Conservation (phyloP, 345 rosid species). For the Brassica incana region DNA sequence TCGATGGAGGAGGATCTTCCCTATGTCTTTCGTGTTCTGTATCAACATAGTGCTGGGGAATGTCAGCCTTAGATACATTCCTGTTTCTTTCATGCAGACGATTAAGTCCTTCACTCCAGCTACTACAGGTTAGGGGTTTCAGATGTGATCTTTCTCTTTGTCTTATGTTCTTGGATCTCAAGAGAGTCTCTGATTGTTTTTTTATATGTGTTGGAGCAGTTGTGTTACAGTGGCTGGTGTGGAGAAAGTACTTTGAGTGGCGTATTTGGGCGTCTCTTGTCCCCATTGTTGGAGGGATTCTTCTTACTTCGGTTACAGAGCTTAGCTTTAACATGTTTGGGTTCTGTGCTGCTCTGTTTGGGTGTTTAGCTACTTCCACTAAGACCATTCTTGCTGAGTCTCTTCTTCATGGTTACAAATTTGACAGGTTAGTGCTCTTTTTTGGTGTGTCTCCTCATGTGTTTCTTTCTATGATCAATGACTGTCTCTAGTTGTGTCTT, state of each 20-base stretch:
- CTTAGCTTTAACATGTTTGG: constrained; percentile 97
- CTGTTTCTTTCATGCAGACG: constrained; percentile 99
- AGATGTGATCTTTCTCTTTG: not conserved
- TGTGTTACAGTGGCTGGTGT: constrained; percentile 67
- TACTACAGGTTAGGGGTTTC: constrained; percentile 71
- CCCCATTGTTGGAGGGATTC: constrained; percentile 97
- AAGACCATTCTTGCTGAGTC: constrained; percentile 98
- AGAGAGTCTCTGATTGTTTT: not conserved
- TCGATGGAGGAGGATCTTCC: constrained; percentile 95
- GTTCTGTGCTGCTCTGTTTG: constrained; percentile 95
- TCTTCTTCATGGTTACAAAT: constrained; percentile 89
- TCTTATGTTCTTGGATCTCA: not conserved
- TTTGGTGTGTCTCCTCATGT: not conserved
- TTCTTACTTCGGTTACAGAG: constrained; percentile 90
- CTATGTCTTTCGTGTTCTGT: constrained; percentile 98
- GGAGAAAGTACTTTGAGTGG: constrained; percentile 98
- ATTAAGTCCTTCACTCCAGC: constrained; percentile 99
- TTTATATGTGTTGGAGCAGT: not conserved
- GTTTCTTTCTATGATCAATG: too few relatives aligned
- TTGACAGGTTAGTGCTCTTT: not conserved
- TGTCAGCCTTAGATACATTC: constrained; percentile 91
- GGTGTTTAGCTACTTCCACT: constrained; percentile 98
- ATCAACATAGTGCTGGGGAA: constrained; percentile 96
- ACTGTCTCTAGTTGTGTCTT: too few relatives aligned
- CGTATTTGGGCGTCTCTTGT: constrained; percentile 95